Conservation (phyloP, 2,329 filamentous ascomycete genomes). For the Rhinocladiella mackenziei region DNA sequence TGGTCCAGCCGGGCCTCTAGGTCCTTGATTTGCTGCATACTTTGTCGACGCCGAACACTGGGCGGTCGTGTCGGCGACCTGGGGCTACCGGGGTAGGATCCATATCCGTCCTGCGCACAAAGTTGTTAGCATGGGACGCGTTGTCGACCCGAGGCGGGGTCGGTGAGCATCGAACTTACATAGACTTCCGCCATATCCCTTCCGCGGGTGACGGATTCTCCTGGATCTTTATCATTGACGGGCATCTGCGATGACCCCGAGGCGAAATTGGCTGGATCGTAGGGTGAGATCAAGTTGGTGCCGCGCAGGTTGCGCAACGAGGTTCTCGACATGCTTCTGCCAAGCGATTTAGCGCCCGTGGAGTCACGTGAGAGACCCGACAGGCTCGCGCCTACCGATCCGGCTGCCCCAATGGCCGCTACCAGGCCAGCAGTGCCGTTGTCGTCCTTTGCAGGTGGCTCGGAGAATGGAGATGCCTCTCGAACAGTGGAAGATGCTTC, state of each 20-base stretch:
- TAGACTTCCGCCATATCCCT: conserved; percentile 90
- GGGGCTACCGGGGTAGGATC: conserved; percentile 78
- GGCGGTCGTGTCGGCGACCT: conserved; percentile 89
- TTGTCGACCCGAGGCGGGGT: background rate
- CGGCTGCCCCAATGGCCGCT: conserved; percentile 15
- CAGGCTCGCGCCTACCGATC: conserved; percentile 3
- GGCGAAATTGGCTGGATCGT: conserved; percentile 15
- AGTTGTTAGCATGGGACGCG: conserved; percentile 15
- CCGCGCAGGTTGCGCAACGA: conserved; percentile 36
- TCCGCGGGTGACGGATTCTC: conserved; percentile 51
- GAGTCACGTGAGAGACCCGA: conserved; percentile 23
- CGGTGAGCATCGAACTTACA: conserved; percentile 59
- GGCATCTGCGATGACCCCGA: conserved; percentile 41
- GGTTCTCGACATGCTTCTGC: conserved; percentile 44
- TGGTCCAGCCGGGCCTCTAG: conserved; percentile 82
- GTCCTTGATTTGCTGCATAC: conserved; percentile 88
- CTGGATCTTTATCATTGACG: conserved; percentile 81
- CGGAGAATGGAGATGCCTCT: conserved; percentile 4
- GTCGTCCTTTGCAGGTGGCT: conserved; percentile 32
- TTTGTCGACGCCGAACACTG: conserved; percentile 94
- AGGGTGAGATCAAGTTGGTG: conserved; percentile 29
- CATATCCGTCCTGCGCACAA: conserved; percentile 74
- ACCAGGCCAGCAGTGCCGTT: conserved; percentile 27
- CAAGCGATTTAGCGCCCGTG: conserved; percentile 27
- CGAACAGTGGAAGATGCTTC: background rate